Evolutionary conservation across 768 basidiomycete genomes (phyloP), one percentile per base, ranked within the genome.

Genomic region (Tulasnella sp.): DNA sequence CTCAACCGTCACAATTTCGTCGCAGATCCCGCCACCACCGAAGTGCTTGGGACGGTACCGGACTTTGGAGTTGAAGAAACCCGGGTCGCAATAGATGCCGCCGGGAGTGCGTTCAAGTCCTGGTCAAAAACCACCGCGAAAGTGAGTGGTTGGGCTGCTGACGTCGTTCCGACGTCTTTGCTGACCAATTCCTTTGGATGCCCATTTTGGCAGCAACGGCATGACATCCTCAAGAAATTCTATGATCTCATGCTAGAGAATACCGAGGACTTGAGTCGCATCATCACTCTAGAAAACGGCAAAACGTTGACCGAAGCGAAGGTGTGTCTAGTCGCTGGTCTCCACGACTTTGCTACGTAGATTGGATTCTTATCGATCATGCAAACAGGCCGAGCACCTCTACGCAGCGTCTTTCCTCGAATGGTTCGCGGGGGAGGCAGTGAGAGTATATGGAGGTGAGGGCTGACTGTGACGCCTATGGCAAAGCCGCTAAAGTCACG

Each of bases 221-320:
- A 96, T 81, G 93, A 95, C 81, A 86, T 96, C 78, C 86, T 99
- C 73, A 84, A 90, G 83, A 95, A 94, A 81, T 88, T 98, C 79
- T 92, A 88, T 84, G 84, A 85, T 26, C 87, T 97, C 75, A 92
- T 97, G 92, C 86, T 89, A 81, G 90, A 94, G 82, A 89, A 98
- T 83, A 86, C 90, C 46, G 95, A 98, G 46, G 98, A 99, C 83
- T 86, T 99, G 48, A 90, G 90, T 3, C 89, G 92, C 67, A 89
- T 99, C 78, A 94, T 98, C 81, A 96, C 95, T 7, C 85, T 96
- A 79, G 98, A 99, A 86, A 99, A 99, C 82, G 98, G 98, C 46
- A 99, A 99, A 85, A 88, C 95, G 10, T 85, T 98, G 67, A 85
- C 86, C 0, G 96, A 98, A 81, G 93, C 89, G 46, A 92, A 93